A percentile compares a stretch with the other conserved stretches of the same genome.
Conservation (phyloP, 2,329 filamentous ascomycete genomes). For the Didymella lethalis region DNA sequence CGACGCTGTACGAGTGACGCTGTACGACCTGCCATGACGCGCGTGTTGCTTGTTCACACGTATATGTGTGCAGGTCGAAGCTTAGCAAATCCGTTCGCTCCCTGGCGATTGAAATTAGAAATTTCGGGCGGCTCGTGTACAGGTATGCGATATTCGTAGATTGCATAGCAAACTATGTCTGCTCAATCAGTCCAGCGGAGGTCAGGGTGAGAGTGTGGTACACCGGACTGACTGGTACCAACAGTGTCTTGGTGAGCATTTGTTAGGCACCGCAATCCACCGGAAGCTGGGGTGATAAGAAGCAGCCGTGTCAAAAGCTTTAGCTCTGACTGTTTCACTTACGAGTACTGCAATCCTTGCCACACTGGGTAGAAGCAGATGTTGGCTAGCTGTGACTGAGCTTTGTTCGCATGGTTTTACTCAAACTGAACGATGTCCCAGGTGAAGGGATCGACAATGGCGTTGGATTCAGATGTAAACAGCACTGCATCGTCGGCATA, state of each 20-base stretch:
- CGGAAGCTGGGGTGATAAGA: neutral
- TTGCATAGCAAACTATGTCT: neutral
- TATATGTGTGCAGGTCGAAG: neutral
- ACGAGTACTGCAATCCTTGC: neutral
- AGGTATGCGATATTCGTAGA: neutral
- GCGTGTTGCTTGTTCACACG: conserved; percentile 1
- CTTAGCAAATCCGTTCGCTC: neutral
- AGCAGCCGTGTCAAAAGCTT: neutral
- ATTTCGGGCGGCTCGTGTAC: neutral
- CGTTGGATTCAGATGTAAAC: neutral
- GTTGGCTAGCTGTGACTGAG: neutral
- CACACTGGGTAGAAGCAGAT: neutral
- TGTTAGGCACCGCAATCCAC: neutral
- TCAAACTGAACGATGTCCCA: neutral
- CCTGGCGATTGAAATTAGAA: neutral
- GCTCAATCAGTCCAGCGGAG: neutral
- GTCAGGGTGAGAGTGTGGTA: neutral
- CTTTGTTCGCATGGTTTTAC: neutral
- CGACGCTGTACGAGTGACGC: neutral
- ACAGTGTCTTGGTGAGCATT: neutral
- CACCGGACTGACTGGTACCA: neutral
- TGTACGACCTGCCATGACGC: conserved; percentile 3
- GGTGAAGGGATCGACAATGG: neutral
- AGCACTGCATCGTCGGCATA: neutral
- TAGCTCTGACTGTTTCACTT: neutral